Percentiles rank a stretch among this genome's conserved stretches.
Conservation (phyloP, 208 protist species). For the Naegleria gruberi region DNA sequence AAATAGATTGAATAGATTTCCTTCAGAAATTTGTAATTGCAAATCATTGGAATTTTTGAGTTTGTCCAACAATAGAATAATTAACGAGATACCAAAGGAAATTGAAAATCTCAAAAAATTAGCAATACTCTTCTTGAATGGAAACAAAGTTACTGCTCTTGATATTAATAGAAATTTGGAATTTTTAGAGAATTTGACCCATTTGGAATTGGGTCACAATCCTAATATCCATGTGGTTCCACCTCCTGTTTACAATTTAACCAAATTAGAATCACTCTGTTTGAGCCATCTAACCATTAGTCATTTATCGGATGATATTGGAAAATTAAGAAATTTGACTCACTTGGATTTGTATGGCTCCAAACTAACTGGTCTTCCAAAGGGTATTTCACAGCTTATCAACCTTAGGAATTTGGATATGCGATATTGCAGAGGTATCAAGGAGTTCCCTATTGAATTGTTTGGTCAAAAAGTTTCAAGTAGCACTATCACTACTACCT, state of each 20-base stretch:
- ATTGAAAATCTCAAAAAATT: neutral
- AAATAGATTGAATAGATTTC: constrained; percentile 1
- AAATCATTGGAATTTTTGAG: neutral
- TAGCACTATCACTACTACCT: neutral
- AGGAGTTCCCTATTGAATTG: neutral
- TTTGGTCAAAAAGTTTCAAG: neutral
- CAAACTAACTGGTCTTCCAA: neutral
- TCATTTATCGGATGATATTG: neutral
- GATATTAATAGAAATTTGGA: neutral
- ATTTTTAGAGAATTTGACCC: neutral
- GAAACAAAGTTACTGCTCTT: neutral
- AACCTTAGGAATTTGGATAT: neutral
- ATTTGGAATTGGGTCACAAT: constrained; percentile 10
- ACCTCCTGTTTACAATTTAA: neutral
- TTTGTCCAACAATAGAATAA: neutral
- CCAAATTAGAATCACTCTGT: neutral
- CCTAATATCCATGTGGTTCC: neutral
- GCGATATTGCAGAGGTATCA: neutral
- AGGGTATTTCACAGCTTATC: neutral
- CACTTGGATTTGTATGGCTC: neutral
- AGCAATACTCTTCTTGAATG: neutral
- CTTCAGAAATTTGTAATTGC: constrained; percentile 1
- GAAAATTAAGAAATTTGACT: neutral
- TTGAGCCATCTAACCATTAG: neutral
- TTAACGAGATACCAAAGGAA: neutral